Percentiles rank a stretch among this genome's conserved stretches.
These are phyloP conservation scores for Phyllosticta ampelicida DNA, from an alignment of 2,329 filamentous ascomycete genomes.

Conservation along the genomic window DNA sequence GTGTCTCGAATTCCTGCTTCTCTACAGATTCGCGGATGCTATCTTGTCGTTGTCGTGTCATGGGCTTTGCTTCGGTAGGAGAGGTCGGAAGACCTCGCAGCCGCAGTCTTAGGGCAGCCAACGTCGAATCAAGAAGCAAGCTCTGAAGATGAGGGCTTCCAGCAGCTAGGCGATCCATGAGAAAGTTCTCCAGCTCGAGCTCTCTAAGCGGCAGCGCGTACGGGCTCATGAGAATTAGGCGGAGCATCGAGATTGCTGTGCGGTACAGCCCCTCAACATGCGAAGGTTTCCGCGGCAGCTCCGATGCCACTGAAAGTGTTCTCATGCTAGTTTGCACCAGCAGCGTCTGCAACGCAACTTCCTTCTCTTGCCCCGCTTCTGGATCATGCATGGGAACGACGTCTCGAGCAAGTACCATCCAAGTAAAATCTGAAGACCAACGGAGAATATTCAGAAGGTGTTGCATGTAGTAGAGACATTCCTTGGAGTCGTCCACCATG, in stretches of 20 bases:
- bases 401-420: slow-evolving; percentile 58
- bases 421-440: slow-evolving; percentile 57
- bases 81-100: slow-evolving; percentile 8
- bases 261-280: slow-evolving; percentile 56
- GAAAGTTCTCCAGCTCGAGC: slow-evolving; percentile 57
- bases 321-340: slow-evolving; percentile 55
- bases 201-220: slow-evolving; percentile 48
- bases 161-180: slow-evolving; percentile 57
- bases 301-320: slow-evolving; percentile 40
- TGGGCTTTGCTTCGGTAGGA: neutral
- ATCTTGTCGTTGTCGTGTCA: slow-evolving; percentile 3
- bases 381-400: slow-evolving; percentile 40
- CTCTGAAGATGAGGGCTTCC: slow-evolving; percentile 58
- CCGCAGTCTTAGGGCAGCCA: slow-evolving; percentile 58
- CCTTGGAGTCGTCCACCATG: slow-evolving; percentile 53
- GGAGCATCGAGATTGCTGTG: slow-evolving; percentile 51
- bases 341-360: slow-evolving; percentile 52
- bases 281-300: neutral
- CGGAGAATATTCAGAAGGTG: slow-evolving; percentile 63
- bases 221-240: slow-evolving; percentile 56
- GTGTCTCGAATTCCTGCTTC: slow-evolving; percentile 13
- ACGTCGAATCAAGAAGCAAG: slow-evolving; percentile 66
- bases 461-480: slow-evolving; percentile 68
- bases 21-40: slow-evolving; percentile 32
- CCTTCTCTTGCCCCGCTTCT: slow-evolving; percentile 36